These are phyloP conservation scores for Acorus calamus DNA, from an alignment of 106 monocot species.

Conservation along the genomic window DNA sequence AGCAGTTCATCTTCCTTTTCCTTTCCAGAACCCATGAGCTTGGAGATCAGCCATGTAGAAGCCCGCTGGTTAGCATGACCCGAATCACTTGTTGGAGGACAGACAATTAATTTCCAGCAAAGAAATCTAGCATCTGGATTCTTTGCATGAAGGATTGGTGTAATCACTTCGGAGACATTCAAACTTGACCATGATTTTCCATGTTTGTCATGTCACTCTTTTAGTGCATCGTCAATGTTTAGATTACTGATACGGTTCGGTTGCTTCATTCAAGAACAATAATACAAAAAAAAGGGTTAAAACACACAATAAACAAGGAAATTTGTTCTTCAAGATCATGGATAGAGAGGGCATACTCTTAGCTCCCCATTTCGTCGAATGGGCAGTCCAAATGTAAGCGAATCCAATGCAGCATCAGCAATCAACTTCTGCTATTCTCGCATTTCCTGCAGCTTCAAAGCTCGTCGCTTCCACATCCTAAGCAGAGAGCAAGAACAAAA, in stretches of 20 bases:
- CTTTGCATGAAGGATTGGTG: conserved; percentile 45
- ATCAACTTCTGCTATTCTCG: conserved; percentile 43
- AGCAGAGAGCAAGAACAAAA: not conserved
- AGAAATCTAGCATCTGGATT: conserved; percentile 49
- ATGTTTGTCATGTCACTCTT: conserved; percentile 33
- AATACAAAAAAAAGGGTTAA: not conserved
- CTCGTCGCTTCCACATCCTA: conserved; percentile 73
- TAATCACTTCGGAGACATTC: conserved; percentile 49
- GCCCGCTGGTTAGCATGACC: conserved; percentile 21
- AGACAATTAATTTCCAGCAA: conserved; percentile 69
- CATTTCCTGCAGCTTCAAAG: conserved; percentile 31
- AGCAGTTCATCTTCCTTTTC: conserved; percentile 26
- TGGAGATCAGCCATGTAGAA: conserved; percentile 63
- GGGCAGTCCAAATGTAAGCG: conserved; percentile 63
- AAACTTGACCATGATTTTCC: conserved; percentile 48
- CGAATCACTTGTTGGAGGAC: conserved; percentile 17
- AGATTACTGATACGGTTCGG: conserved; percentile 10
- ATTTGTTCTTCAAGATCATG: not conserved
- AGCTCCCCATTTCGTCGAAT: conserved; percentile 20
- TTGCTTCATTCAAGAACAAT: conserved; percentile 24
- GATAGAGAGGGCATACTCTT: conserved; percentile 25
- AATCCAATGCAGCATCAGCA: conserved; percentile 52
- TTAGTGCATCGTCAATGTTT: conserved; percentile 46
- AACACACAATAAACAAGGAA: not conserved
- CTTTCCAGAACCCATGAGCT: conserved; percentile 39